phyloP scores from a whole-genome alignment of 2,329 filamentous ascomycete species.

The Fusarium sambucinum region DNA sequence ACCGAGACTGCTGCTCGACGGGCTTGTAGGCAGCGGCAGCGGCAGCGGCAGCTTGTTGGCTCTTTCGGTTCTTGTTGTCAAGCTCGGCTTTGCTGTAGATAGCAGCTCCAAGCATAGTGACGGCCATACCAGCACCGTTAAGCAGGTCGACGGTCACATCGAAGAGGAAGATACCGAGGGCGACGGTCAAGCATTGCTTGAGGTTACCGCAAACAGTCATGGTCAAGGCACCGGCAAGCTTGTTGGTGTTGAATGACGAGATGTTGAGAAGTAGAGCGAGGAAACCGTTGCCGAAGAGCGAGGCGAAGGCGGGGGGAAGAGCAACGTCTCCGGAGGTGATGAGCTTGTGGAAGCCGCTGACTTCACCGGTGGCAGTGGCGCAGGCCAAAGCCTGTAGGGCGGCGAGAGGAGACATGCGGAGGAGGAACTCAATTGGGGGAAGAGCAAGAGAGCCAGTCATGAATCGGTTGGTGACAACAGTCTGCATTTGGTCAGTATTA shows the following conservation, averaged over 20 bases:
- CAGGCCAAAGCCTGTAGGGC: constrained; percentile 66
- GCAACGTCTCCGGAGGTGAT: constrained; percentile 54
- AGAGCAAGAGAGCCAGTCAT: constrained; percentile 71
- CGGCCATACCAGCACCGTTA: constrained; percentile 68
- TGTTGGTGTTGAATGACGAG: constrained; percentile 69
- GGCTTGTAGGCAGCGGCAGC: constrained; percentile 54
- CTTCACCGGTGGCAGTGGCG: constrained; percentile 65
- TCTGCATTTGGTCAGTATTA: constrained; percentile 53
- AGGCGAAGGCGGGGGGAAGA: constrained; percentile 54
- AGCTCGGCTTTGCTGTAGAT: constrained; percentile 70
- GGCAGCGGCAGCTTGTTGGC: constrained; percentile 49
- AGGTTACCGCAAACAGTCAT: constrained; percentile 71
- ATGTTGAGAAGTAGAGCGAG: constrained; percentile 69
- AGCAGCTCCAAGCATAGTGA: constrained; percentile 67
- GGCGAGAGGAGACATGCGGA: constrained; percentile 72
- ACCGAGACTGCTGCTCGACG: constrained; percentile 51
- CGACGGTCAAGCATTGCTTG: constrained; percentile 68
- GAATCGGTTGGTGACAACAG: constrained; percentile 72
- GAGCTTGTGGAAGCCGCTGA: constrained; percentile 56
- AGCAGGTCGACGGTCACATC: constrained; percentile 62
- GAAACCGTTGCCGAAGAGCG: constrained; percentile 63
- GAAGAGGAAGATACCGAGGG: constrained; percentile 66
- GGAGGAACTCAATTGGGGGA: constrained; percentile 70
- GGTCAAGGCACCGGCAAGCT: constrained; percentile 67
- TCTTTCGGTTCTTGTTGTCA: constrained; percentile 57